Evolutionary conservation across 2,329 filamentous ascomycete genomes (phyloP), one percentile per base, ranked within the genome.

Genomic region (Fusarium staphyleae): DNA sequence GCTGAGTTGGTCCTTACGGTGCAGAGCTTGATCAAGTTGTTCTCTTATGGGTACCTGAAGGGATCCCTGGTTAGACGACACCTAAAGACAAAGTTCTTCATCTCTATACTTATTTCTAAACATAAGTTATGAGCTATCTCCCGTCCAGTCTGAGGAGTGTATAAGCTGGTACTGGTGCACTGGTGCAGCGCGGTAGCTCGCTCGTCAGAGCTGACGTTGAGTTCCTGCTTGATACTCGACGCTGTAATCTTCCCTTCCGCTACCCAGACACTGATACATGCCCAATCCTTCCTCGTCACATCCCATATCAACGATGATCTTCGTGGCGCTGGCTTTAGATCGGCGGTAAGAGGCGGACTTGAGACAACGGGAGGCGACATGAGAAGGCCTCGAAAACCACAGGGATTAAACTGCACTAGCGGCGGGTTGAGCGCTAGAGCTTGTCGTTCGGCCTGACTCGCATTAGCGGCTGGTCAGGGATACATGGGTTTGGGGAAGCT

Each of bases 151-250:
- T 60, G 63, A 18, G 63, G 63, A 16, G 57, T 66, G 30, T 57
- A 58, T 28, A 66, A n/a, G 28, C 67, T 71, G 1, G 66, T 70
- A 69, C n/a, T n/a, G n/a, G n/a, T n/a, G n/a, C n/a, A n/a, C n/a
- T n/a, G n/a, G n/a, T n/a, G n/a, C 70, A 72, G 32, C 39, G 50
- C 1, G 60, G 60, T 18, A 66, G 62, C 3, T 65, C 57, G 33
- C 70, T 48, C 4, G 59, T 69, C 19, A 73, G 36, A 0, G 55
- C 66, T 9, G 71, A 67, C 69, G n/a, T n/a, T n/a, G n/a, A 70
- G 72, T 29, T 55, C 62, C 24, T 55, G 34, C 28, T 52, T 64
- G 36, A 72, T 65, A 24, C 70, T 57, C 7, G 63, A 60, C 11
- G 48, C 54, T 10, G 62, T 47, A 36, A 73, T 26, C 39, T 68